phyloP scores from a whole-genome alignment of 495 filamentous ascomycete species.

The Jackrogersella multiformis region DNA sequence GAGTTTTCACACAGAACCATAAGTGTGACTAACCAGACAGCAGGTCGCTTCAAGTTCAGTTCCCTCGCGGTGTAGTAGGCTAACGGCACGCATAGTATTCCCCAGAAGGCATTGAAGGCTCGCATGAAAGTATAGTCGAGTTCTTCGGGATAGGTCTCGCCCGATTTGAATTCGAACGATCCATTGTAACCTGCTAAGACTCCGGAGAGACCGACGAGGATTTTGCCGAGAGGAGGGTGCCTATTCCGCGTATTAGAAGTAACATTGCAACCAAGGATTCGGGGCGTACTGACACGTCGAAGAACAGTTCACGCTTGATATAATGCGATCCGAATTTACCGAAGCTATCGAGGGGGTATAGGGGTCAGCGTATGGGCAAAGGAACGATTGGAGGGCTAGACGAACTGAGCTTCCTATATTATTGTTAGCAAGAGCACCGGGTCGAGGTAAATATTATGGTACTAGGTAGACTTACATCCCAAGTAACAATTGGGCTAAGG shows the following conservation, averaged over 20 bases:
- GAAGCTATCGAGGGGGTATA: conserved; percentile 67
- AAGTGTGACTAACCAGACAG: conserved; percentile 92
- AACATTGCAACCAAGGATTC: conserved; percentile 11
- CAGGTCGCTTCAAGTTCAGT: conserved; percentile 81
- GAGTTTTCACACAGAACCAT: conserved; percentile 99
- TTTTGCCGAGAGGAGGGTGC: conserved; percentile 96
- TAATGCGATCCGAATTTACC: conserved; percentile 99
- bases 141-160: conserved; percentile 91
- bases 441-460: not conserved
- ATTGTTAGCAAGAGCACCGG: conserved; percentile 28
- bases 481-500: conserved; percentile 93
- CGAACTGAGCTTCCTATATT: conserved; percentile 47
- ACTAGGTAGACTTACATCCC: conserved; percentile 88
- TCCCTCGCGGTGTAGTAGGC: conserved; percentile 95
- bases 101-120: conserved; percentile 95
- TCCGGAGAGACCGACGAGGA: conserved; percentile 95
- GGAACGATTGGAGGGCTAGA: conserved; percentile 24
- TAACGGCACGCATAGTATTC: conserved; percentile 88
- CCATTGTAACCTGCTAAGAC: conserved; percentile 98
- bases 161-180: conserved; percentile 99
- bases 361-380: conserved; percentile 42
- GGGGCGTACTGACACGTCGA: conserved; percentile 74
- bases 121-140: conserved; percentile 99
- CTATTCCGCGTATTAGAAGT: conserved; percentile 37
- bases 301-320: conserved; percentile 98